Conservation (phyloP, 2,329 filamentous ascomycete genomes). For the Nemania bipapillata region DNA sequence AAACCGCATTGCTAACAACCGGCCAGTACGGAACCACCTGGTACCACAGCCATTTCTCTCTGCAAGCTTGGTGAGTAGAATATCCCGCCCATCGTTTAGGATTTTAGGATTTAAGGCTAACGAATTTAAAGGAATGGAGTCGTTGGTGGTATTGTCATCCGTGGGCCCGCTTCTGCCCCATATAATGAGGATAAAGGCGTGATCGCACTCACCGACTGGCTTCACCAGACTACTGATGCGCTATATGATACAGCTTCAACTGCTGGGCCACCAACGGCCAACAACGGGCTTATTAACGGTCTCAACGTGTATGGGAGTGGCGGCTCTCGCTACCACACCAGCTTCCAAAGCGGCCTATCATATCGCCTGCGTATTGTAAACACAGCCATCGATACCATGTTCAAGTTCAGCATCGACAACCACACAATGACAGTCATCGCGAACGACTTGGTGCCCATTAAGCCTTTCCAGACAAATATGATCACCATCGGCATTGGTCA, state of each 20-base stretch:
- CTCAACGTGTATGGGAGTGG: constrained; percentile 52
- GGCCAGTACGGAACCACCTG: constrained; percentile 63
- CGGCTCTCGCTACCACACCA: constrained; percentile 53
- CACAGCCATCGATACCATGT: constrained; percentile 57
- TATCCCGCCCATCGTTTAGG: background rate
- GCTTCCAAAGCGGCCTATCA: constrained; percentile 56
- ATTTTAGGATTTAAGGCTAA: constrained; percentile 15
- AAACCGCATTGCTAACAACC: constrained; percentile 24
- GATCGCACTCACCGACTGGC: constrained; percentile 69
- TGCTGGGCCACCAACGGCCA: constrained; percentile 51
- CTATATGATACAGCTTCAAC: constrained; percentile 49
- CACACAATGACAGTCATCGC: constrained; percentile 69
- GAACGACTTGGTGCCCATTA: constrained; percentile 67
- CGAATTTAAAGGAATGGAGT: constrained; percentile 43
- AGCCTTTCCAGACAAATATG: constrained; percentile 62
- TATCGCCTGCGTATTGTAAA: constrained; percentile 64
- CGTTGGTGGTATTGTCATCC: constrained; percentile 67
- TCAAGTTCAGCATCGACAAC: constrained; percentile 65
- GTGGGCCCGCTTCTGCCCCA: constrained; percentile 66
- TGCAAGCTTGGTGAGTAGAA: constrained; percentile 49
- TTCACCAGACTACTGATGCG: constrained; percentile 57
- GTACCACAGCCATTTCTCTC: constrained; percentile 70
- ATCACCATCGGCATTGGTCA: constrained; percentile 53
- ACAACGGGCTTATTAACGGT: constrained; percentile 57
- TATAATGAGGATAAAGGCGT: constrained; percentile 72